phyloP scores from a whole-genome alignment of 768 basidiomycete genomes.

The Trametes sanguinea region DNA sequence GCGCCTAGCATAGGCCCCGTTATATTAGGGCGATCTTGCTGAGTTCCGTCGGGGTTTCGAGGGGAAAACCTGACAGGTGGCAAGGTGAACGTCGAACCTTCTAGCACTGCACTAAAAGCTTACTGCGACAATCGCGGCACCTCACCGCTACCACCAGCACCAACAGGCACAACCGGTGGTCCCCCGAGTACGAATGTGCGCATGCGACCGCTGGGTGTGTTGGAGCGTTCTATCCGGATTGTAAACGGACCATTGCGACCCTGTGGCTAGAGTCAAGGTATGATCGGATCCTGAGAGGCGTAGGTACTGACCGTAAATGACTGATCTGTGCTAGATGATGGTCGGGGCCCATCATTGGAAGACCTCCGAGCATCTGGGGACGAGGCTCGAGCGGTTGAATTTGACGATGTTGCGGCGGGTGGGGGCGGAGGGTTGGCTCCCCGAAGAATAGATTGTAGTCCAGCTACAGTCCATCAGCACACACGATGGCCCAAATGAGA shows the following conservation, averaged over 20 bases:
- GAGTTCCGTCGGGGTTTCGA: slow-evolving; percentile 19
- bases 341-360: background rate
- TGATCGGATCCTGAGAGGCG: background rate
- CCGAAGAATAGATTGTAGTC: slow-evolving; percentile 24
- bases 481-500: background rate
- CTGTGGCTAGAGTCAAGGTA: slow-evolving; percentile 15
- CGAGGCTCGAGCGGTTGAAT: slow-evolving; percentile 1
- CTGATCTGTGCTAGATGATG: background rate
- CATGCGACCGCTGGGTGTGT: slow-evolving; percentile 28
- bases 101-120: slow-evolving; percentile 26
- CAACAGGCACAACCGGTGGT: slow-evolving; percentile 21
- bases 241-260: slow-evolving; percentile 18
- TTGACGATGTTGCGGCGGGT: background rate
- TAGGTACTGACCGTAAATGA: slow-evolving; percentile 2
- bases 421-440: background rate
- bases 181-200: slow-evolving; percentile 43
- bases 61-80: slow-evolving; percentile 49
- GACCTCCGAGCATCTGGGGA: slow-evolving; percentile 3
- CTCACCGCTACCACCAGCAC: slow-evolving; percentile 26
- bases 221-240: slow-evolving; percentile 27
- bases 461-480: slow-evolving; percentile 12
- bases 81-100: background rate
- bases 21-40: slow-evolving; percentile 42
- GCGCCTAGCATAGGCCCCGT: slow-evolving; percentile 67
- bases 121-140: slow-evolving; percentile 18